These are phyloP conservation scores for Fraxinus albicans DNA, from an alignment of 305 asterid species.

Conservation along the genomic window DNA sequence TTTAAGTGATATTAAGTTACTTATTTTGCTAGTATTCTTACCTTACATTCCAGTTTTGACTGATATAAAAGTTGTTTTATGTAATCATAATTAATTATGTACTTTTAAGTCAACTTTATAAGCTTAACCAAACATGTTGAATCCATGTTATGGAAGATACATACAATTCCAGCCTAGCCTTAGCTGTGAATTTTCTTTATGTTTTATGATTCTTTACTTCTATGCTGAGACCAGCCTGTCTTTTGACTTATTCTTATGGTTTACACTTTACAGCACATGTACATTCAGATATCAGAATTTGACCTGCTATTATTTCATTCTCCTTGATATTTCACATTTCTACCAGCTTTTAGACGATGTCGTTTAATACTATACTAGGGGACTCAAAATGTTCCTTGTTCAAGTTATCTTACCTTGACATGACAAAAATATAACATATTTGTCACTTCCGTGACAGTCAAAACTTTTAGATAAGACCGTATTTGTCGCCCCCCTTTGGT, in stretches of 20 bases:
- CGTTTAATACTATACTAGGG: neutral
- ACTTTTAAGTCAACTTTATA: neutral
- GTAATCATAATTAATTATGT: too few relatives aligned
- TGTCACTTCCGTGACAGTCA: neutral
- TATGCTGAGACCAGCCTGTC: constrained; percentile 39
- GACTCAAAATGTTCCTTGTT: neutral
- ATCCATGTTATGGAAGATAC: neutral
- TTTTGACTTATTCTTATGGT: constrained; percentile 32
- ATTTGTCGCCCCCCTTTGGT: too few relatives aligned
- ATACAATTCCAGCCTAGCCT: constrained; percentile 19
- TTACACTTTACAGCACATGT: neutral
- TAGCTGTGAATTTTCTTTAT: constrained; percentile 22
- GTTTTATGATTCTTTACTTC: constrained; percentile 32
- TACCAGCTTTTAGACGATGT: neutral
- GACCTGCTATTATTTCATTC: neutral
- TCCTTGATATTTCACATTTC: neutral
- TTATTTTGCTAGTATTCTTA: neutral
- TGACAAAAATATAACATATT: neutral
- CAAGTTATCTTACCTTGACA: neutral
- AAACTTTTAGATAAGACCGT: neutral
- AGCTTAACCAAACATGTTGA: neutral
- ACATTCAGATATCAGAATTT: neutral
- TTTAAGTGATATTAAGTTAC: neutral
- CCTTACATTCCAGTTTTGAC: neutral
- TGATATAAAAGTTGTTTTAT: neutral